These are phyloP conservation scores for Nakazawaea siamensis DNA, from an alignment of 805 yeast genomes.

Conservation along the genomic window DNA sequence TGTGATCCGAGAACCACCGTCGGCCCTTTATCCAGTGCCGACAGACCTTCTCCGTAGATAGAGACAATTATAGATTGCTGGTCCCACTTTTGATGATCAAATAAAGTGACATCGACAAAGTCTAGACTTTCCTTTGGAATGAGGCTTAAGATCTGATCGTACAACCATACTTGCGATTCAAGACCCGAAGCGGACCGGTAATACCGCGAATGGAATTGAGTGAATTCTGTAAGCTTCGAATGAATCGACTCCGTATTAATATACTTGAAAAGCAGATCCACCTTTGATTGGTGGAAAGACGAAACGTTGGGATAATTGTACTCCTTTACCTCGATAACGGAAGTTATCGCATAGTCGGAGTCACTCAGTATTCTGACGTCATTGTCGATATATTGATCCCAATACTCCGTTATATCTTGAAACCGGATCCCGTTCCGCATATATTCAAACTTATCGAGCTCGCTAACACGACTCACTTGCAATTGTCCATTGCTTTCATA, in stretches of 20 bases:
- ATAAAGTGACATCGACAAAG: conserved; percentile 31
- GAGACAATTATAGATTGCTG: conserved; percentile 71
- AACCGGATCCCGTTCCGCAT: conserved; percentile 41
- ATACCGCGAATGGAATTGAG: conserved; percentile 69
- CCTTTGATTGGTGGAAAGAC: conserved; percentile 23
- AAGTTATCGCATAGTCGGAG: conserved; percentile 12
- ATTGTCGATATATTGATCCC: conserved; percentile 27
- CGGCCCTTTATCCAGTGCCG: conserved; percentile 18
- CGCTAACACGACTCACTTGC: conserved; percentile 17
- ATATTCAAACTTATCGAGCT: conserved; percentile 26
- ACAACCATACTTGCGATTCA: conserved; percentile 66
- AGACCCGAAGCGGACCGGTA: conserved; percentile 67
- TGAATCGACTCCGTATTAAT: conserved; percentile 42
- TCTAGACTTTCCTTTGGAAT: conserved; percentile 16
- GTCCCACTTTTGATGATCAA: conserved; percentile 63
- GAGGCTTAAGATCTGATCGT: conserved; percentile 30
- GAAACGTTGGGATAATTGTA: conserved; percentile 47
- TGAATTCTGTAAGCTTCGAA: conserved; percentile 48
- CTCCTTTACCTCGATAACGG: conserved; percentile 12
- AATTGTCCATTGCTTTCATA: conserved; percentile 1
- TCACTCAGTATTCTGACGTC: conserved; percentile 16
- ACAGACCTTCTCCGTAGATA: conserved; percentile 38
- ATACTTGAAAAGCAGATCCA: conserved; percentile 30
- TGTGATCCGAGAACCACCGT: conserved; percentile 81
- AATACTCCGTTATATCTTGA: conserved; percentile 54